Evolutionary conservation across 352 stramenopile species (phyloP), one percentile per base, ranked within the genome.

Genomic region (Thraustotheca clavata): DNA sequence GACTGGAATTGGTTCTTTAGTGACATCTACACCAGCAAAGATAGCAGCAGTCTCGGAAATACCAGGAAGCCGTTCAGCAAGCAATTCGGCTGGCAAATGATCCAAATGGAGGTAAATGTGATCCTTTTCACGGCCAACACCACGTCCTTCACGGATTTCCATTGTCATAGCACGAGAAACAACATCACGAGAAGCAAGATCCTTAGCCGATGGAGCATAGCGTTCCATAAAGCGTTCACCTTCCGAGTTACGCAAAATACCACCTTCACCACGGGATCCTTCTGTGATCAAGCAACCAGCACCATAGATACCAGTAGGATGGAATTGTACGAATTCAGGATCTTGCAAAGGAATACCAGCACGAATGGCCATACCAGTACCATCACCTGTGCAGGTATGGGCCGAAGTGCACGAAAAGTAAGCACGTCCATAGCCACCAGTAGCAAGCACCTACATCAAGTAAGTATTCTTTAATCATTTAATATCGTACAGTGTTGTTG

Each of bases 291-390:
- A 80, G 79, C 96, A 99, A 24, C 94, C 94, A 12, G 94, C 96
- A 49, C 96, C 96, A 73, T 98, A 99, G 69, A 99, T 99, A 68
- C 96, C 96, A 14, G 96, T 98, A 24, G 94, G 96, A 79, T 99
- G 94, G 74, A 99, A 98, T 70, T 99, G 96, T 11, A 99, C 89
- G 73, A 99, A 99, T 73, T 98, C 96, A 3, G 93, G 93, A 75
- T 99, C 96, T 75, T 98, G 76, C 49, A 97, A 84, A 11, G 94
- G 84, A 49, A 98, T 75, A 35, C 88, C 91, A n/a, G 90, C 88
- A 62, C 94, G 83, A 50, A 98, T 74, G 27, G 90, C 95, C 96
- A 99, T 99, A 55, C 88, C 94, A 61, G 95, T 98, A 35, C 96
- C 96, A 71, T 99, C 96, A 33, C 95, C 96, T 0, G 96, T 99